Base-by-base conservation (phyloP, 2,329 filamentous ascomycete species). In the Cladosporium sphaerospermum region DNA sequence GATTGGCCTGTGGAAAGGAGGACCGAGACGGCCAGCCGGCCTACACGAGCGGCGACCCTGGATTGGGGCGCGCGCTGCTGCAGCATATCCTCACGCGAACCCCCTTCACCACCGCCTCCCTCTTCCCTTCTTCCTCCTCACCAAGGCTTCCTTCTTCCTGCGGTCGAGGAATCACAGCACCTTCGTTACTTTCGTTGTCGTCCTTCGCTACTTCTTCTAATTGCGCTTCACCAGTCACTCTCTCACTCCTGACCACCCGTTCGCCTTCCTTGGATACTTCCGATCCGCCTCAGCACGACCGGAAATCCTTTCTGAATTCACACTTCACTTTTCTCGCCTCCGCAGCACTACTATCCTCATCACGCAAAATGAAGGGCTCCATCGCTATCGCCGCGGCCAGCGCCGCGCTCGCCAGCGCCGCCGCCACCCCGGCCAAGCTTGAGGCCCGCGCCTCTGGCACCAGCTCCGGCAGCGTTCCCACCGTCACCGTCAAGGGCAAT, bases 401-500 rank as follows among this genome's bases (percentile, higher is more conserved):
- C 54, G 69, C 76, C 59, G 71, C 72, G 46, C 69, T 75, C 39
- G 71, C 71, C 51, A 72, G 71, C 52, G 70, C 75, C 54, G 78
- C 74, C 57, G 68, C 67, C 36, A 58, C 71, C 59, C 67, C 74
- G 14, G 64, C 69, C 42, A 59, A 64, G 33, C 49, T 70, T 31
- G 61, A 67, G 56, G 63, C 63, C 16, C 57, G 69, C 63, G 54
- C 61, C 68, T 52, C 59, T 64, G 60, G 64, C 65, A 67, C 73
- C 71, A 70, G 73, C 59, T 66, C 66, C 61, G 48, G 48, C 48
- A 75, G 71, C 42, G 64, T 82, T 36, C 78, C 78, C n/a, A 68
- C 78, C 14, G 73, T 85, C 63, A 79, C 77, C 23, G 78, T 83
- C 62, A 81, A 82, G 72, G 81, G 82, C 67, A 84, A 84, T 67